phyloP scores from a whole-genome alignment of 805 yeast genomes.

The Metschnikowia bowlesiae region DNA sequence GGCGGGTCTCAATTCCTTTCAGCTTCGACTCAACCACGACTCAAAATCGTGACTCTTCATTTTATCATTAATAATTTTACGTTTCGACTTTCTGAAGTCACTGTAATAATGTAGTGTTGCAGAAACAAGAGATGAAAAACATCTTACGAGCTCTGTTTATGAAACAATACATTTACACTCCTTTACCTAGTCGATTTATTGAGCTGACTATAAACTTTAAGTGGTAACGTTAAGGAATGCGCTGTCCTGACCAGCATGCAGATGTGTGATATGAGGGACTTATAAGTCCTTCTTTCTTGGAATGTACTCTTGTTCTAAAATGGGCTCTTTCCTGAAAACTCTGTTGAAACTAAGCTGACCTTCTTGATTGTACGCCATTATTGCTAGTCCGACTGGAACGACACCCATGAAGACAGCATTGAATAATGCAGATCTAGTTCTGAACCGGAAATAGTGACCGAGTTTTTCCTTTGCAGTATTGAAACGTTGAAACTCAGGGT shows the following conservation, averaged over 20 bases:
- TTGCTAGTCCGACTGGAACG: conserved; percentile 35
- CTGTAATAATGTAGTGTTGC: neutral
- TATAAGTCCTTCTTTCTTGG: conserved; percentile 44
- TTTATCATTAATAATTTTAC: neutral
- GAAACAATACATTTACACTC: neutral
- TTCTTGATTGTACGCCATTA: conserved; percentile 34
- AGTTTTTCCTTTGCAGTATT: conserved; percentile 38
- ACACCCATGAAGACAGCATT: conserved; percentile 35
- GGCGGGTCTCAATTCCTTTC: conserved; percentile 27
- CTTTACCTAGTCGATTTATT: neutral
- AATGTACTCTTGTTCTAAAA: conserved; percentile 35
- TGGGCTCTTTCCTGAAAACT: conserved; percentile 32
- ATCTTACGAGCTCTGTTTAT: neutral
- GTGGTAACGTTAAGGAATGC: neutral
- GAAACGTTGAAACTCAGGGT: conserved; percentile 38
- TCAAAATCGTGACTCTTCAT: neutral
- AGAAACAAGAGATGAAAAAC: neutral
- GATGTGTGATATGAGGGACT: neutral
- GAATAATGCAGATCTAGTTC: conserved; percentile 33
- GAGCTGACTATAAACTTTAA: neutral
- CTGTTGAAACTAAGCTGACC: conserved; percentile 33
- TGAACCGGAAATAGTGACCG: conserved; percentile 42
- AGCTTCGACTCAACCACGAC: conserved; percentile 14
- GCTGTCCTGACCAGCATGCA: conserved; percentile 1
- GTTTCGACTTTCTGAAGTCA: neutral